phyloP scores from a whole-genome alignment of 2,329 filamentous ascomycete genomes.

The Colletotrichum sp. region DNA sequence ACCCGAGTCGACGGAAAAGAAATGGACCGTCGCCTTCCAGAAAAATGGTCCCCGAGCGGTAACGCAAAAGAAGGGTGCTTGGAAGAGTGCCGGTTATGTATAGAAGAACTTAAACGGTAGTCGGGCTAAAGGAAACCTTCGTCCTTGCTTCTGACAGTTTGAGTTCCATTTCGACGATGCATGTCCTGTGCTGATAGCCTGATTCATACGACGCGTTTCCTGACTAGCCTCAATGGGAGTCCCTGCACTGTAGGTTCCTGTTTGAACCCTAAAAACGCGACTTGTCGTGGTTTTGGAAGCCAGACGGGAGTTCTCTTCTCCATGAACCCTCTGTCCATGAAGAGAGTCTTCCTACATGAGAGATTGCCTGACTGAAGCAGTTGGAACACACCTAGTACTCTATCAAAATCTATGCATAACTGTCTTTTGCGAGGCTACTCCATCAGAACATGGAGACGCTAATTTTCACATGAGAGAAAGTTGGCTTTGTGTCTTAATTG shows the following conservation, averaged over 20 bases:
- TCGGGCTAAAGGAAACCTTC: background rate
- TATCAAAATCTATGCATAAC: background rate
- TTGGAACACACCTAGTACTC: no score
- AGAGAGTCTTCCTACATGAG: background rate
- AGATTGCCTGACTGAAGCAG: background rate
- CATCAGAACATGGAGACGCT: background rate
- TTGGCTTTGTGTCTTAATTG: background rate
- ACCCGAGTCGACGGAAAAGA: background rate
- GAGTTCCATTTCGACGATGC: background rate
- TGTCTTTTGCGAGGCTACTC: fast-evolving
- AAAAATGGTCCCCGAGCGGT: background rate
- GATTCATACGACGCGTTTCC: background rate
- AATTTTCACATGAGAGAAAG: background rate
- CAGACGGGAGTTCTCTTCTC: background rate
- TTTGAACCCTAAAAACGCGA: background rate
- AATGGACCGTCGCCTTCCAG: background rate
- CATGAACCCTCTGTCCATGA: no score
- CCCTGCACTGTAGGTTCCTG: background rate
- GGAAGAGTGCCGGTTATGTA: background rate
- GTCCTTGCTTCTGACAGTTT: background rate
- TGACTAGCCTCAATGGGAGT: background rate
- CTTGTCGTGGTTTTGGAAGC: background rate
- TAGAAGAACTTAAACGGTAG: background rate
- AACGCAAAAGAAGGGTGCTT: background rate
- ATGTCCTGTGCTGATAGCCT: background rate